Percentiles rank a stretch among this genome's conserved stretches.
These are phyloP conservation scores for Clitoria ternatea DNA, from an alignment of 306 rosid species.

Conservation along the genomic window DNA sequence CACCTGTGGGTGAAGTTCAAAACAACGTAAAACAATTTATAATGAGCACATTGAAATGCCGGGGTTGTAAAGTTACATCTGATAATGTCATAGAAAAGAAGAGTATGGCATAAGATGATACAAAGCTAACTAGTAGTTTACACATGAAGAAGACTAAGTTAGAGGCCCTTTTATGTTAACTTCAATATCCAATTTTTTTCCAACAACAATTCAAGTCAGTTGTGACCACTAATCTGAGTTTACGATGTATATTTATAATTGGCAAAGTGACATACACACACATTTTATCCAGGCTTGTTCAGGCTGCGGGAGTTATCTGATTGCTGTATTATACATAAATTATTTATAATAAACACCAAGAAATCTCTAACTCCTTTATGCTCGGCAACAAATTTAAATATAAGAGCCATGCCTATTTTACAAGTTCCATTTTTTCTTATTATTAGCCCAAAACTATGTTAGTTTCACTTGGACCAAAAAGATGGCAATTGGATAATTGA, in stretches of 20 bases:
- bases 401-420: neutral
- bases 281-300: neutral
- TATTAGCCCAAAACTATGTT: neutral
- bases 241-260: neutral
- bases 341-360: neutral
- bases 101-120: neutral
- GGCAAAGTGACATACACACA: neutral
- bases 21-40: constrained; percentile 21
- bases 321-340: neutral
- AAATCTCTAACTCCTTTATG: neutral
- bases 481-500: neutral
- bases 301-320: neutral
- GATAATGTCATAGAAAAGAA: neutral
- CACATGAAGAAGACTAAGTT: neutral
- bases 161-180: neutral
- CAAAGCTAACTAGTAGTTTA: neutral
- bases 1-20: constrained; percentile 55
- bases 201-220: neutral
- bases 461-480: neutral
- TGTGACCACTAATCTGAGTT: neutral
- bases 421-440: neutral
- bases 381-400: neutral
- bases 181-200: neutral
- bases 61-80: neutral
- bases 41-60: neutral